These are phyloP conservation scores for Metarhizium brunneum DNA, from an alignment of 2,329 filamentous ascomycete genomes.

Conservation along the genomic window DNA sequence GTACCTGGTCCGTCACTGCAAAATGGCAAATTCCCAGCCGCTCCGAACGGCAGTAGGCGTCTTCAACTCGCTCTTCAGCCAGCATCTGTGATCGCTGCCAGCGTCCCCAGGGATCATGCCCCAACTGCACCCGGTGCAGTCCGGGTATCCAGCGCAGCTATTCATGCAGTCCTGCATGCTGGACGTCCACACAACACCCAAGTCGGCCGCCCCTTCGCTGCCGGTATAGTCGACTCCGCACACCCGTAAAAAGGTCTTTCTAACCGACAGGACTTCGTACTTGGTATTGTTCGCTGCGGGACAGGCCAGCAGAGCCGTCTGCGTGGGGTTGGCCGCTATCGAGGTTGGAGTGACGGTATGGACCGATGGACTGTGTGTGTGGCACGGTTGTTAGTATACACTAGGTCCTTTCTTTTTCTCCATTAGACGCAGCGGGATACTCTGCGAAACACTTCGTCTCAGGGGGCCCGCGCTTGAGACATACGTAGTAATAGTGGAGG, in stretches of 20 bases:
- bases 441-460: neutral
- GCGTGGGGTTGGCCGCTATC: conserved; percentile 6
- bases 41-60: conserved; percentile 19
- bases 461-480: neutral
- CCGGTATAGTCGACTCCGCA: conserved; percentile 38
- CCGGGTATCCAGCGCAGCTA: conserved; percentile 28
- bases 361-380: neutral
- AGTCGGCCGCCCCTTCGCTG: conserved; percentile 22
- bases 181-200: conserved; percentile 25
- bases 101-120: conserved; percentile 31
- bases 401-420: too few relatives aligned
- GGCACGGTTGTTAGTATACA: too few relatives aligned
- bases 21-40: conserved; percentile 35
- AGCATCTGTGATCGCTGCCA: conserved; percentile 31
- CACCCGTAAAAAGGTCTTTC: conserved; percentile 31
- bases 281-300: conserved; percentile 33
- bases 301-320: conserved; percentile 24
- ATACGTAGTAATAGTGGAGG: conserved; percentile 3
- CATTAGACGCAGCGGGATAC: neutral
- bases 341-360: neutral
- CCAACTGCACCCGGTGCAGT: conserved; percentile 35
- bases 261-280: conserved; percentile 30
- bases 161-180: conserved; percentile 35
- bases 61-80: conserved; percentile 30
- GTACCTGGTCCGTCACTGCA: conserved; percentile 12